These are phyloP conservation scores for Ambrosiella cleistominuta DNA, from an alignment of 2,329 filamentous ascomycete genomes.

Conservation along the genomic window DNA sequence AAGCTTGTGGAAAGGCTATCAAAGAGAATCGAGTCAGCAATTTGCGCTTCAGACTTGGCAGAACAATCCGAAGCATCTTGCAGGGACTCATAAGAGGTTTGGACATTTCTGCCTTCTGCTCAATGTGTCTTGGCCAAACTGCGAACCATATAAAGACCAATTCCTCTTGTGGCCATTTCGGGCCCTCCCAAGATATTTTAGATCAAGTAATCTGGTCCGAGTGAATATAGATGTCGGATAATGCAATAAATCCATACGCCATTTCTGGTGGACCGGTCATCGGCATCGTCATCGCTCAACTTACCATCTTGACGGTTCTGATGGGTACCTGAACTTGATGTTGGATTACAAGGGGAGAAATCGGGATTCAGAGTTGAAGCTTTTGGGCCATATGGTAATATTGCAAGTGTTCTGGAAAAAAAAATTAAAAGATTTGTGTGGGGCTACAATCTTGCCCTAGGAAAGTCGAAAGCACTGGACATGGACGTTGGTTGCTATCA, in stretches of 20 bases:
- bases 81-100: conserved; percentile 46
- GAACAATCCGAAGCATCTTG: conserved; percentile 88
- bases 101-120: conserved; percentile 27
- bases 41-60: conserved; percentile 78
- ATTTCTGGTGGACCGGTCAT: neutral
- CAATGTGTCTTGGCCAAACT: conserved; percentile 12
- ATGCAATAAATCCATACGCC: neutral
- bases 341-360: conserved; percentile 19
- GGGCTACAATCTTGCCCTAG: conserved; percentile 27
- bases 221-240: neutral
- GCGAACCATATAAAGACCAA: neutral
- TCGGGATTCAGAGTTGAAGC: conserved; percentile 19
- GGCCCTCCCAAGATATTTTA: neutral
- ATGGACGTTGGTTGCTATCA: conserved; percentile 17
- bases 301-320: conserved; percentile 50
- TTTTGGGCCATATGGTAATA: conserved; percentile 20
- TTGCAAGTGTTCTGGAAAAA: conserved; percentile 16
- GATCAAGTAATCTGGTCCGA: neutral
- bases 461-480: conserved; percentile 12
- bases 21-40: conserved; percentile 77
- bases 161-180: neutral
- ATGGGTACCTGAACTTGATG: conserved; percentile 12
- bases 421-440: conserved; percentile 21
- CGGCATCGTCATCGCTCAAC: conserved; percentile 25
- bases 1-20: conserved; percentile 77